Conservation (phyloP, 768 basidiomycete genomes). For the Lactarius akahatsu region DNA sequence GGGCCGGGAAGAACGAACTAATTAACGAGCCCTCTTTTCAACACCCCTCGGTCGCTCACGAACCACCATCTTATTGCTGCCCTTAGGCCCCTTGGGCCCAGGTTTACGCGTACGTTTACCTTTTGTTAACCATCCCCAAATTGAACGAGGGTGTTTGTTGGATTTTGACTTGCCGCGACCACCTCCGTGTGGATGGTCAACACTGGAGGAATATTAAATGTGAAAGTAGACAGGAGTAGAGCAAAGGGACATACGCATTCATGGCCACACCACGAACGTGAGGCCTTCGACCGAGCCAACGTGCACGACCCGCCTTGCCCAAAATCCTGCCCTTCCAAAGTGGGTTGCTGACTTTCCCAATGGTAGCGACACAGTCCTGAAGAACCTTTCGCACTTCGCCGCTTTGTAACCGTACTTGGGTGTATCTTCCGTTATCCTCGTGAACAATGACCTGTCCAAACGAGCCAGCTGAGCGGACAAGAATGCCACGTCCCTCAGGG, state of each 20-base stretch:
- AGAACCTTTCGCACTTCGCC: constrained; percentile 90
- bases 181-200: constrained; percentile 95
- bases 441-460: constrained; percentile 81
- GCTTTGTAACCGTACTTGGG: constrained; percentile 82
- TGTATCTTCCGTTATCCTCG: constrained; percentile 67
- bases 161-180: constrained; percentile 98
- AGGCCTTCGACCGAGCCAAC: constrained; percentile 86
- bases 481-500: constrained; percentile 71
- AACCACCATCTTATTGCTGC: constrained; percentile 87
- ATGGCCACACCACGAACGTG: constrained; percentile 93
- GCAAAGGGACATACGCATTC: constrained; percentile 68
- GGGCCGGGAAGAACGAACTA: constrained; percentile 5
- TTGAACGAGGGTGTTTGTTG: constrained; percentile 88
- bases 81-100: constrained; percentile 86
- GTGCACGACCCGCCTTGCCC: constrained; percentile 87
- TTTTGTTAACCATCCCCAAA: constrained; percentile 92
- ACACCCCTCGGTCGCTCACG: constrained; percentile 79
- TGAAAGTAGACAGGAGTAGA: background rate
- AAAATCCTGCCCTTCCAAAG: constrained; percentile 81
- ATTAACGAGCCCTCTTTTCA: constrained; percentile 41
- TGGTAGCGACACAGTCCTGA: constrained; percentile 79
- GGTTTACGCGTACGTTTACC: constrained; percentile 92
- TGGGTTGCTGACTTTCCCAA: constrained; percentile 90
- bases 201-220: constrained; percentile 42
- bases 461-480: constrained; percentile 88